Base-by-base conservation (phyloP, 768 basidiomycete genomes). In the Lactarius hatsudake region DNA sequence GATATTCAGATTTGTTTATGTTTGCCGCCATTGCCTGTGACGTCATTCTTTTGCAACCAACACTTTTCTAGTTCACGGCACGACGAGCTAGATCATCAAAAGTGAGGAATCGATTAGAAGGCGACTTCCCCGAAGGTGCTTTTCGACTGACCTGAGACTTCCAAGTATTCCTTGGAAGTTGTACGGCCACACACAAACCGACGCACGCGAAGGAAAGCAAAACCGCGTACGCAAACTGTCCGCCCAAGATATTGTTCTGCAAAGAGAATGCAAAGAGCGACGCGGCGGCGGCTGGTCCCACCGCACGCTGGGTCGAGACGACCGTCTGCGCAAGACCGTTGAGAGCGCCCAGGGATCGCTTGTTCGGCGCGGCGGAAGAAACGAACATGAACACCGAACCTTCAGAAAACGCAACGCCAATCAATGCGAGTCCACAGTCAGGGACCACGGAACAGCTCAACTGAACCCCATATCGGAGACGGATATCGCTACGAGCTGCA, bases 261-360 rank as follows among this genome's bases (percentile, higher is more conserved):
- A 83, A 59, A 0, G 85, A 86, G 0, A 84, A 69, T 0, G 87
- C 82, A 69, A 86, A 88, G 17, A 88, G 74, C 1, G 87, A 1
- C 83, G 51, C 2, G 0, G 51, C 51, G 0, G 51, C 51, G 5
- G 51, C 51, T 0, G 51, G 51, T 15, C 51, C 84, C 10, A 87
- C 71, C 1, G 84, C 78, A 45, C 86, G 79, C 70, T 81, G 77
- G 3, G 79, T 74, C 0, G 83, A 84, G 4, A 79, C 78, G 7
- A 81, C 73, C 72, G 83, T 83, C 73, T 89, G 86, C 5, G 51
- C 51, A 26, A 51, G 23, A 3, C 51, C 51, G 12, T 51, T 51
- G 13, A 51, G 15, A 26, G 51, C 79, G 1, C 84, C 86, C 7
- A 89, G 76, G 15, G 82, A 74, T 0, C 65, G 59, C 38, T 64